Evolutionary conservation across 2,329 filamentous ascomycete genomes (phyloP).

Genomic region (Exserohilum turcica): DNA sequence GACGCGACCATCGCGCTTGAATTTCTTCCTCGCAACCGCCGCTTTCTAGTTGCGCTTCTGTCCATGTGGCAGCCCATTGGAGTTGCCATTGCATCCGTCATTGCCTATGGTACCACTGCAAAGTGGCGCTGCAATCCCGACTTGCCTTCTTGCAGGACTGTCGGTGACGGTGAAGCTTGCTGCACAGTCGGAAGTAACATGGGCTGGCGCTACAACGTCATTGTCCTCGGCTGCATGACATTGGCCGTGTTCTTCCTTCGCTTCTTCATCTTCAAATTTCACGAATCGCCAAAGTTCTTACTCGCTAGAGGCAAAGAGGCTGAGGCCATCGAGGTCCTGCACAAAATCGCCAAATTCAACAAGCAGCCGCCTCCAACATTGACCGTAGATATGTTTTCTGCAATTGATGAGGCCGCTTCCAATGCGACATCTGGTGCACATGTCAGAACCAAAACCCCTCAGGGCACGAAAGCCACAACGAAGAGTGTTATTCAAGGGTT

Average conservation of each 20-base stretch:
- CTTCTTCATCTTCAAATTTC: slow-evolving; percentile 37
- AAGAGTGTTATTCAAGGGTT: slow-evolving; percentile 29
- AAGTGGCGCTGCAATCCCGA: slow-evolving; percentile 35
- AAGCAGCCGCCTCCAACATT: slow-evolving; percentile 28
- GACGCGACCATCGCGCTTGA: slow-evolving; percentile 36
- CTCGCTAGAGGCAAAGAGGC: slow-evolving; percentile 32
- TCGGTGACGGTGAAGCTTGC: slow-evolving; percentile 3
- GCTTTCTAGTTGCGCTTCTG: slow-evolving; percentile 36
- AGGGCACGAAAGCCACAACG: slow-evolving; percentile 21
- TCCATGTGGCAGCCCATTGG: slow-evolving; percentile 41
- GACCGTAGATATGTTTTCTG: slow-evolving; percentile 34
- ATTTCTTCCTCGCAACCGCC: slow-evolving; percentile 34
- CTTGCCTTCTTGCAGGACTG: slow-evolving; percentile 23
- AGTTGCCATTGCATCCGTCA: slow-evolving; percentile 33
- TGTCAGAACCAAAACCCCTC: neutral
- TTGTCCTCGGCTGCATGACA: slow-evolving; percentile 34
- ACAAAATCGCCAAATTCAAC: slow-evolving; percentile 38
- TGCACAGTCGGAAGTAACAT: slow-evolving; percentile 29
- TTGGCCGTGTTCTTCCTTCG: slow-evolving; percentile 36
- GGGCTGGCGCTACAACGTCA: slow-evolving; percentile 40
- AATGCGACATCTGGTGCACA: neutral
- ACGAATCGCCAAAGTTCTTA: slow-evolving; percentile 38
- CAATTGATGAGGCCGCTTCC: slow-evolving; percentile 27
- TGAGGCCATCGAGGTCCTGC: slow-evolving; percentile 34
- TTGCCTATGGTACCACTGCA: slow-evolving; percentile 36